phyloP scores from a whole-genome alignment of 345 rosid species.

The Aquilaria sinensis region DNA sequence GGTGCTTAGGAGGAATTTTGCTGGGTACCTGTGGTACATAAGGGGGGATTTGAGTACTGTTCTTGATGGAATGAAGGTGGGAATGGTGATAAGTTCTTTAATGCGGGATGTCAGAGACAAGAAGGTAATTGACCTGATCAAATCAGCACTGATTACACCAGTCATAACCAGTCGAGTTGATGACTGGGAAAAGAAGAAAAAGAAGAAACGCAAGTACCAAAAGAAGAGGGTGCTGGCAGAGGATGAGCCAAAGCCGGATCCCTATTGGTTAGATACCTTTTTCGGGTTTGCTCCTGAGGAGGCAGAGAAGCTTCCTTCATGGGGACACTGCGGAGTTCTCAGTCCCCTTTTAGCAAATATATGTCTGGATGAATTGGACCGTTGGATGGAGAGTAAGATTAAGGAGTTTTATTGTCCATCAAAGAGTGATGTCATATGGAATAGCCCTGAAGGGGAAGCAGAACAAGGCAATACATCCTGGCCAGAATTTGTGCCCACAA shows the following conservation, averaged over 20 bases:
- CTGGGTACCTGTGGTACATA: conserved; percentile 88
- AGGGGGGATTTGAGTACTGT: conserved; percentile 90
- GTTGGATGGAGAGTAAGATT: conserved; percentile 79
- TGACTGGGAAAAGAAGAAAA: conserved; percentile 62
- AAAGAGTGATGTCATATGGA: conserved; percentile 91
- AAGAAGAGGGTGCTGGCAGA: conserved; percentile 92
- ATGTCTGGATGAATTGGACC: conserved; percentile 89
- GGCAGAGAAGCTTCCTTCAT: conserved; percentile 78
- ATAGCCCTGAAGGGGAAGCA: conserved; percentile 81
- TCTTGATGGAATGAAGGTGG: conserved; percentile 90
- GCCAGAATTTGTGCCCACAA: conserved; percentile 99
- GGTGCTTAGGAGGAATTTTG: conserved; percentile 86
- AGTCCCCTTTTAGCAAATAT: conserved; percentile 86
- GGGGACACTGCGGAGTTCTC: conserved; percentile 97
- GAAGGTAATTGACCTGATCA: conserved; percentile 85
- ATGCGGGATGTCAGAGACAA: conserved; percentile 96
- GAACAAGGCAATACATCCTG: conserved; percentile 96
- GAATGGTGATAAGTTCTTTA: conserved; percentile 72
- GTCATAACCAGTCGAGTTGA: conserved; percentile 56
- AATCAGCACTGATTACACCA: conserved; percentile 72
- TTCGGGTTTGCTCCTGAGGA: conserved; percentile 98
- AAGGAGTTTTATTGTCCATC: conserved; percentile 90
- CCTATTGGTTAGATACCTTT: conserved; percentile 94
- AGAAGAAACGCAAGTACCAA: conserved; percentile 81
- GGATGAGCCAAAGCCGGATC: conserved; percentile 98